phyloP scores from a whole-genome alignment of 352 stramenopile species.

The Phytophthora macrochlamydospora region DNA sequence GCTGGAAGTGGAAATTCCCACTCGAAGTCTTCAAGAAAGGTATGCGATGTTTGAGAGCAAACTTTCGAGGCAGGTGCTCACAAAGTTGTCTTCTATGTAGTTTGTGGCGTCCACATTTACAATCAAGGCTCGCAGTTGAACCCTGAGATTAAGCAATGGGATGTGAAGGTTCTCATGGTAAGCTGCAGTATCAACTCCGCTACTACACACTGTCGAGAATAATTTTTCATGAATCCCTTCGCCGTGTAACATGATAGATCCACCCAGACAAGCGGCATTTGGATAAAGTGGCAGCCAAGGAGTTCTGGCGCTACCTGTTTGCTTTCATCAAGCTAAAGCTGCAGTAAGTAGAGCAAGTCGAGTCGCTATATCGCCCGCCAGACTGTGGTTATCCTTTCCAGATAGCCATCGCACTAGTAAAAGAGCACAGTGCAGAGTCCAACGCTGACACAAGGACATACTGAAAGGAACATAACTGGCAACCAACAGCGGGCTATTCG shows the following conservation, averaged over 20 bases:
- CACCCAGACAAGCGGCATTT: slow-evolving; percentile 91
- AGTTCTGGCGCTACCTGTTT: slow-evolving; percentile 92
- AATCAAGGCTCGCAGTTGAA: slow-evolving; percentile 80
- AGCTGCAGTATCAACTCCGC: background rate
- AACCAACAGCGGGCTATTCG: slow-evolving; percentile 3
- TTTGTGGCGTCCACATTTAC: slow-evolving; percentile 87
- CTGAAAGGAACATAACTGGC: slow-evolving; percentile 3
- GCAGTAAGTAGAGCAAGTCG: slow-evolving; percentile 47
- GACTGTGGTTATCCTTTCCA: background rate
- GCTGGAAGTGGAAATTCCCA: slow-evolving; percentile 93
- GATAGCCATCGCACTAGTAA: background rate
- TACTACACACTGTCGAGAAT: no score
- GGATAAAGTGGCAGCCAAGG: slow-evolving; percentile 88
- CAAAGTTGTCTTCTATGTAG: slow-evolving; percentile 32
- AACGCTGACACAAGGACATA: background rate
- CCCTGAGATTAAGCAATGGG: slow-evolving; percentile 89
- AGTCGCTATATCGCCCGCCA: background rate
- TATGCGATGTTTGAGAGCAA: slow-evolving; percentile 16
- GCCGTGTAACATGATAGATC: slow-evolving; percentile 47
- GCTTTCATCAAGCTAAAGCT: slow-evolving; percentile 84
- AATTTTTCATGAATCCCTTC: no score
- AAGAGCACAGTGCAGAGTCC: background rate
- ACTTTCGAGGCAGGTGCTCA: background rate
- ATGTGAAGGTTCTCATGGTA: slow-evolving; percentile 91
- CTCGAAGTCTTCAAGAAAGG: slow-evolving; percentile 92